phyloP scores from a whole-genome alignment of 164 flowering plant genomes.

The Platanus orientalis region DNA sequence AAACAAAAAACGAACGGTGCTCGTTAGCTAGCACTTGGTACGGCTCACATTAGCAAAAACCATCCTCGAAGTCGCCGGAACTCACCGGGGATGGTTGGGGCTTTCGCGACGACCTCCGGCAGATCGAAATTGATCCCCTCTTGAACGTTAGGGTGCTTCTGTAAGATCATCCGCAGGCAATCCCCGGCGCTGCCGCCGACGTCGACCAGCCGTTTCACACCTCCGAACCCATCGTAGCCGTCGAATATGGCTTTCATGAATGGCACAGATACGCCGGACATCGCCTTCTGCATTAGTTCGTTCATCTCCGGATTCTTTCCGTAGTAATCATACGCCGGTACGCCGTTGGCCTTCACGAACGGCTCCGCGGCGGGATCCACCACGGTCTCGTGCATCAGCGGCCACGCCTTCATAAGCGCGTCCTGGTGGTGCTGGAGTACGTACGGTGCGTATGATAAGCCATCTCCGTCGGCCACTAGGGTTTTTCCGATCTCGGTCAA shows the following conservation, averaged over 20 bases:
- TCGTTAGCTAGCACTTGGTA: no score
- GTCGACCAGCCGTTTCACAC: slow-evolving; percentile 50
- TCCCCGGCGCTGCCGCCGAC: slow-evolving; percentile 85
- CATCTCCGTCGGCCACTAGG: slow-evolving; percentile 50
- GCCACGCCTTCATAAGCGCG: slow-evolving; percentile 59
- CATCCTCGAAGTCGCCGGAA: background rate
- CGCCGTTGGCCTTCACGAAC: slow-evolving; percentile 61
- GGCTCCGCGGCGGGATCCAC: slow-evolving; percentile 48
- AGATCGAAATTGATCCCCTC: slow-evolving; percentile 76
- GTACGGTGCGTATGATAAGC: slow-evolving; percentile 58
- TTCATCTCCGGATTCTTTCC: slow-evolving; percentile 65
- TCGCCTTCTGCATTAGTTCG: slow-evolving; percentile 65
- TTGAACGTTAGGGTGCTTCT: slow-evolving; percentile 23
- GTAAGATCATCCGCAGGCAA: slow-evolving; percentile 61
- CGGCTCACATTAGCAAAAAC: no score
- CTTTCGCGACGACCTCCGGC: slow-evolving; percentile 69
- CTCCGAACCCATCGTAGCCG: slow-evolving; percentile 56
- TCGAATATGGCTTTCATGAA: slow-evolving; percentile 62
- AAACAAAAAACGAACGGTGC: background rate
- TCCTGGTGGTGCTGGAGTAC: slow-evolving; percentile 81
- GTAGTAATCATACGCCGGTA: slow-evolving; percentile 51
- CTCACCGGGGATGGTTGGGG: slow-evolving; percentile 55
- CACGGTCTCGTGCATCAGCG: slow-evolving; percentile 54
- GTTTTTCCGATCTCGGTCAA: slow-evolving; percentile 56
- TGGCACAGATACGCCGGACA: slow-evolving; percentile 76